Evolutionary conservation across 2,329 filamentous ascomycete genomes (phyloP).

Genomic region (Aspergillus fischeri): DNA sequence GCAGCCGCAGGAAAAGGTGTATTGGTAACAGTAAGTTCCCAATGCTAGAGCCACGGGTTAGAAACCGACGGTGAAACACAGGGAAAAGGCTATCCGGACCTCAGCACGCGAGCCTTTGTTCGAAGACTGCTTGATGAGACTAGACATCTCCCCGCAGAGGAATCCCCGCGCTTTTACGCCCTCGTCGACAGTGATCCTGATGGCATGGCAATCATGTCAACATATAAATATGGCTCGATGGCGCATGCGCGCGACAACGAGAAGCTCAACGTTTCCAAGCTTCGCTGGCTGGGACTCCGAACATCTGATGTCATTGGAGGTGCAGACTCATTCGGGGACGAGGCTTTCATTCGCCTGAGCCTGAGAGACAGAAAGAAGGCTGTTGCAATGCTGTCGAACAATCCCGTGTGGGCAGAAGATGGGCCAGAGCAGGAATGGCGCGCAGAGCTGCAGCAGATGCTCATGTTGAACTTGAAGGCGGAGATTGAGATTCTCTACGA

Average conservation of each 20-base stretch:
- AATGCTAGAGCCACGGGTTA: not conserved
- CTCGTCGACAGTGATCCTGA: constrained; percentile 61
- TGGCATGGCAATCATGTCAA: constrained; percentile 59
- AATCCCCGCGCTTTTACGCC: constrained; percentile 45
- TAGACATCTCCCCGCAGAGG: constrained; percentile 18
- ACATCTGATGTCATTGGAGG: constrained; percentile 34
- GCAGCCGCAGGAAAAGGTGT: constrained; percentile 45
- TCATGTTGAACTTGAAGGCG: constrained; percentile 59
- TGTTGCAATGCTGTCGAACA: constrained; percentile 48
- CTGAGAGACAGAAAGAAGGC: constrained; percentile 54
- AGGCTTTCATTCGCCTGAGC: constrained; percentile 45
- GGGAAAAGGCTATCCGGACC: constrained; percentile 64
- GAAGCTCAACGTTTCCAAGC: constrained; percentile 41
- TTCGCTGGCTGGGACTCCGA: constrained; percentile 58
- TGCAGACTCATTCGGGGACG: constrained; percentile 20
- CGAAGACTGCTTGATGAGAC: constrained; percentile 39
- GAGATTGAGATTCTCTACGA: constrained; percentile 57
- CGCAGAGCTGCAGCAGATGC: constrained; percentile 56
- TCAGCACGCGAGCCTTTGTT: constrained; percentile 54
- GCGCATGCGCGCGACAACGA: constrained; percentile 52
- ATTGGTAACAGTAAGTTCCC: constrained; percentile 50
- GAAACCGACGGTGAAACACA: constrained; percentile 21
- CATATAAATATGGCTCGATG: constrained; percentile 59
- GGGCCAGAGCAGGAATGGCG: constrained; percentile 46
- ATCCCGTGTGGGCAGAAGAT: constrained; percentile 39